These are phyloP conservation scores for Debaryomyces sp. DNA, from an alignment of 1,139 yeast genomes.

Conservation along the genomic window DNA sequence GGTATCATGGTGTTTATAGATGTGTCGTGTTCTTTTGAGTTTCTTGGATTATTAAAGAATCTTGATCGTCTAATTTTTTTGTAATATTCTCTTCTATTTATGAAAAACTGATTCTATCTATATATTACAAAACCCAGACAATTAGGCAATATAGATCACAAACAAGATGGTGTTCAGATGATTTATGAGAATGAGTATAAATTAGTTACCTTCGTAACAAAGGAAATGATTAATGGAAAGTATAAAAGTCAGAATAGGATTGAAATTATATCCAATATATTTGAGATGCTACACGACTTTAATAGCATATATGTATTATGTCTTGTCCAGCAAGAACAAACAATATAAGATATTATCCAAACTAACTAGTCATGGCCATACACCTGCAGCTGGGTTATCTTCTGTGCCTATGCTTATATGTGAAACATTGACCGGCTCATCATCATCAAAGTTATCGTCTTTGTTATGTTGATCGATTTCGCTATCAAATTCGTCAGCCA, in stretches of 20 bases:
- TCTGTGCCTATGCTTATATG: constrained; percentile 9
- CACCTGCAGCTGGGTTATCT: no score
- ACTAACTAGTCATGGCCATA: not conserved
- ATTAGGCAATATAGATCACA: not conserved
- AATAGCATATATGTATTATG: not conserved
- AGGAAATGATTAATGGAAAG: not conserved
- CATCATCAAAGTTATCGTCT: constrained; percentile 20
- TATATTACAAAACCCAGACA: not conserved
- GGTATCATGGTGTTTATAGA: not conserved
- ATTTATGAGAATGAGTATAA: not conserved
- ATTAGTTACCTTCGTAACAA: not conserved
- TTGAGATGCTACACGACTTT: constrained; percentile 6
- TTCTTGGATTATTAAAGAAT: not conserved
- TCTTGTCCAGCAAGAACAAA: constrained; percentile 11
- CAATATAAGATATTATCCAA: not conserved
- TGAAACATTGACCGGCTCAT: constrained; percentile 2
- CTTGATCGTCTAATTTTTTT: not conserved
- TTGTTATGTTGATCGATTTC: constrained; percentile 19
- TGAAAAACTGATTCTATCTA: not conserved
- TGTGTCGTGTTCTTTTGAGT: not conserved
- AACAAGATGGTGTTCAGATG: not conserved
- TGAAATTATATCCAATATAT: not conserved
- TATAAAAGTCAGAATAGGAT: not conserved
- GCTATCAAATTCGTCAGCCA: constrained; percentile 42
- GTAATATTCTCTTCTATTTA: not conserved